Base-by-base conservation (phyloP, 257 asterid genomes). In the Solanum dulcamara region DNA sequence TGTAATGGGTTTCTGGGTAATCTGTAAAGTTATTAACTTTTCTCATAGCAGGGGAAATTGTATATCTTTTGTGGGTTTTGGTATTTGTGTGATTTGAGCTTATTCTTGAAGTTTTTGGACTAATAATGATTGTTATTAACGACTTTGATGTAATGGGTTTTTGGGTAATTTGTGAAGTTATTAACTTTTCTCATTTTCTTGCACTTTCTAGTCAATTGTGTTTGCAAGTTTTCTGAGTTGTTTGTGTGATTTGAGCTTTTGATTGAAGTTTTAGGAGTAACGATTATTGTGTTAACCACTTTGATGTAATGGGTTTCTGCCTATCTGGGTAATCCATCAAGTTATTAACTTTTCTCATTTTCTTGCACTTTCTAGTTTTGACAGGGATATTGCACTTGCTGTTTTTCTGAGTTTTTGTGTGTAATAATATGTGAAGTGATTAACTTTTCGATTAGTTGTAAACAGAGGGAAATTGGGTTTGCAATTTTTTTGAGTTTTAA, bases 71-170 rank as follows among this genome's bases (percentile, higher is more conserved):
- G n/a, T n/a, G n/a, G n/a, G n/a, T n/a, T n/a, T n/a, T n/a, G n/a
- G n/a, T n/a, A n/a, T n/a, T n/a, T n/a, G n/a, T n/a, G n/a, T n/a
- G n/a, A n/a, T n/a, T n/a, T n/a, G n/a, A n/a, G n/a, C n/a, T n/a
- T n/a, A n/a, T 68, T 2, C 46, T 33, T 68, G 44, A 66, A 66
- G 40, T 14, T 30, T 33, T 6, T 0, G 13, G 79, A 18, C 3
- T 60, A 60, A 24, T 9, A 5, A 3, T 24, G 37, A 14, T 14
- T 67, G 42, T 33, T 87, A 89, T 81, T 88, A 90, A 89, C 91
- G 93, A 87, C 91, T 86, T 83, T 90, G 93, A 91, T 88, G 88
- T 79, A 24, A 50, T 11, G 85, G 74, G 10, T 87, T 75, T 77
- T 9, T 44, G 15, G 62, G 26, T 26, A 14, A 74, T 74, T 20